Evolutionary conservation across 2,329 filamentous ascomycete species (phyloP), one percentile per base, ranked within the genome.

Genomic region (Nemania sp.): DNA sequence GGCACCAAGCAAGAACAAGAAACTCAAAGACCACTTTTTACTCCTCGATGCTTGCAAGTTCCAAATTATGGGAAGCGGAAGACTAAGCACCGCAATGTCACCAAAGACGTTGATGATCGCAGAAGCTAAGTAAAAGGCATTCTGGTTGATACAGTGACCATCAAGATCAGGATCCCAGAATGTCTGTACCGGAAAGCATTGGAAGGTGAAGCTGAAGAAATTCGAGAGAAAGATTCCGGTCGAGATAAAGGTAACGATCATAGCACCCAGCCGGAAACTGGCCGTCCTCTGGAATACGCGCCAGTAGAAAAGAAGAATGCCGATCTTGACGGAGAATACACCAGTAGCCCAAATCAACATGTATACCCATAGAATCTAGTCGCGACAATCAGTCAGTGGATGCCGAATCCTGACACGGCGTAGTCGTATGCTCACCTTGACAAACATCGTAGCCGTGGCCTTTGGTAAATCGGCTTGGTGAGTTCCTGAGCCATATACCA

Each of bases 21-120:
- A 75, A 24, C 75, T 78, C 32, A 78, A 55, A 0, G 77, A 77
- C 69, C 68, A 73, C 63, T 78, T 79, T 52, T 73, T 76, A 53
- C 69, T 74, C 60, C 64, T 74, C 0, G 74, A 76, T 18, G 76
- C 73, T 51, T 77, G 73, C 43, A 79, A 55, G 3, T 59, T 49
- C 77, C 77, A 78, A 10, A 79, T 73, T 3, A 78, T 72, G 0
- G 77, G 77, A 15, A 78, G 64, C 6, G 77, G 77, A 43, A 79
- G 69, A 24, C 73, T 68, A 5, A 79, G 69, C 6, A 79, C 74
- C 8, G 74, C 74, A 26, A 78, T 60, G 43, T 79, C 73, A n/a
- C 74, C 73, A 4, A 75, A 47, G 49, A 76, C 74, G 47, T 77
- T 77, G 67, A 78, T 74, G 27, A 76, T 70, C 10, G 70, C 73